Conservation (phyloP, 129 eudicot species). For the Chrysanthemum makinoi region DNA sequence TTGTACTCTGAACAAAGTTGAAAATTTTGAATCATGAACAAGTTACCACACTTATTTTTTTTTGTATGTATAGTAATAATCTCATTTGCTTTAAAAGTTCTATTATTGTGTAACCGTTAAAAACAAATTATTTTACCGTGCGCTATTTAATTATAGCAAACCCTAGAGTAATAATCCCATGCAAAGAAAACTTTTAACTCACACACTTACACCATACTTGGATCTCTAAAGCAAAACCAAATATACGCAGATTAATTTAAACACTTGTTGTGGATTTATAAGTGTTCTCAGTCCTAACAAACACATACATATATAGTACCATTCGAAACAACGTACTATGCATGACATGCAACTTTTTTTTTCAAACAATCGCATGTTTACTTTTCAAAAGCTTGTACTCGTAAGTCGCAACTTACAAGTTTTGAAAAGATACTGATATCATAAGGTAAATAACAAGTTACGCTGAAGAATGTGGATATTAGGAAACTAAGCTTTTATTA, state of each 20-base stretch:
- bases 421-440: too few relatives aligned
- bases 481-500: conserved; percentile 21
- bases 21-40: too few relatives aligned
- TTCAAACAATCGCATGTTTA: background rate
- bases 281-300: background rate
- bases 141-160: background rate
- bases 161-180: conserved; percentile 10
- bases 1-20: too few relatives aligned
- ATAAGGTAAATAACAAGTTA: too few relatives aligned
- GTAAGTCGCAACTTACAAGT: too few relatives aligned
- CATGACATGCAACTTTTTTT: background rate
- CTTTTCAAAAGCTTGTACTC: background rate
- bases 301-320: background rate
- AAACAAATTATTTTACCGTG: background rate
- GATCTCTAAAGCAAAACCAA: background rate
- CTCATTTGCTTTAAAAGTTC: background rate
- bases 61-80: background rate
- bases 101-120: background rate
- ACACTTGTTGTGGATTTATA: too few relatives aligned
- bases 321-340: background rate
- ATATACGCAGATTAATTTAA: background rate
- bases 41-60: too few relatives aligned
- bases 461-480: background rate
- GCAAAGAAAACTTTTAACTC: conserved; percentile 4
- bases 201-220: background rate